Evolutionary conservation across 495 filamentous ascomycete genomes (phyloP), one percentile per base, ranked within the genome.

Genomic region (Daldinia vernicosa): DNA sequence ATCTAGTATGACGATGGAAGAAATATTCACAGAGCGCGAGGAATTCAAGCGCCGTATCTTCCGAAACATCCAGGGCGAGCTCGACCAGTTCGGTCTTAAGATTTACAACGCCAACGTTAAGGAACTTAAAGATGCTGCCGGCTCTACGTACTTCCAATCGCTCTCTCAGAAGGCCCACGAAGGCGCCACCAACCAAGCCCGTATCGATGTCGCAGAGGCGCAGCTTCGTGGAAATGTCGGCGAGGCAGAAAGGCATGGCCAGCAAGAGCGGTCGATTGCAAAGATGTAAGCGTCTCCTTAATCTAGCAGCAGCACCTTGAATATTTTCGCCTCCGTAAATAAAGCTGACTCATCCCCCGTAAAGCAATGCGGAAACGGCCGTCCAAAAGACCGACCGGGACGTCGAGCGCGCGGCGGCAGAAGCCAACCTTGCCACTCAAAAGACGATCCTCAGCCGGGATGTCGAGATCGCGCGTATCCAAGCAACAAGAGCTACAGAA

Each of bases 331-430:
- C 45, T 26, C 35, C 30, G 3, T 12, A 17, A 27, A 59, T 12
- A 17, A 27, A 59, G 33, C 19, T 60, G 43, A 55, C 32, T 26
- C 33, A 51, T 27, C 33, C 6, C 15, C 19, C 33, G 28, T 26
- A 40, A 58, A 58, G 71, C 68, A 86, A 93, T 72, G 92, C 91
- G 63, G 88, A 90, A 56, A 93, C 91, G 24, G 92, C 92, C 1
- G 92, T 94, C 4, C 86, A 90, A 57, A 92, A 94, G 81, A 94
- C 92, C 4, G 86, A 93, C 73, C 89, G 92, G 63, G 92, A 93
- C 70, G 88, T 89, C 53, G 91, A 94, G 81, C 91, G 91, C 61
- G 92, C 91, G 8, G 78, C 85, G 22, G 92, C 92, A 53, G 92
- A 94, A 77, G 90, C 91, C 50, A 87, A 88, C 37, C 86, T 94